A percentile compares a stretch with the other conserved stretches of the same genome.
phyloP scores from a whole-genome alignment of 495 filamentous ascomycete genomes.

The Lepidopterella palustris region DNA sequence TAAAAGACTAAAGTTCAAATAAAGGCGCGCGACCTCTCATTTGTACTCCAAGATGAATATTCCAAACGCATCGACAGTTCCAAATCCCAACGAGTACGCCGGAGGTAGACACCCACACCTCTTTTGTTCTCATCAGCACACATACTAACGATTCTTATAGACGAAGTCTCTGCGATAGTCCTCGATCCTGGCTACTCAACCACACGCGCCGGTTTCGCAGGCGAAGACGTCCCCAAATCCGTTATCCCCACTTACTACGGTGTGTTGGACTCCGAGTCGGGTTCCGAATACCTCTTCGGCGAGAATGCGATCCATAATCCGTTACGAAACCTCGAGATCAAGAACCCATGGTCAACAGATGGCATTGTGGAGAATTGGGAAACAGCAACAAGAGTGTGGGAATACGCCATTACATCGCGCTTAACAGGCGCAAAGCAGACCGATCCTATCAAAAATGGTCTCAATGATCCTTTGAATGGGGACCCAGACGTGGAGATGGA shows the following conservation, averaged over 20 bases:
- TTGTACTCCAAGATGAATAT: constrained; percentile 19
- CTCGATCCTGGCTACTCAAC: constrained; percentile 89
- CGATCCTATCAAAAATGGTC: constrained; percentile 62
- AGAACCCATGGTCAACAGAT: constrained; percentile 84
- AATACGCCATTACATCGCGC: constrained; percentile 73
- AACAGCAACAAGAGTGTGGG: constrained; percentile 80
- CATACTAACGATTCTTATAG: constrained; percentile 31
- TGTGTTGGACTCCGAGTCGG: constrained; percentile 47
- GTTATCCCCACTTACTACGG: constrained; percentile 84
- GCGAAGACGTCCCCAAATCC: constrained; percentile 94
- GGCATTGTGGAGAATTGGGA: constrained; percentile 97
- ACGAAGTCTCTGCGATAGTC: constrained; percentile 94
- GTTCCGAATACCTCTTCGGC: constrained; percentile 65
- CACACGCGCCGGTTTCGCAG: constrained; percentile 90
- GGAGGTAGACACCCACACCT: constrained; percentile 20
- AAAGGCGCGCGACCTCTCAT: not conserved
- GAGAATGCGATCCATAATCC: constrained; percentile 80
- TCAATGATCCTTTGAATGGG: constrained; percentile 52
- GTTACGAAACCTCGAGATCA: constrained; percentile 65
- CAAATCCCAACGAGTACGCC: constrained; percentile 27
- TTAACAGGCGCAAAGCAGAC: constrained; percentile 59
- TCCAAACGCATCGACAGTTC: constrained; percentile 23
- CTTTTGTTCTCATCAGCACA: not conserved
- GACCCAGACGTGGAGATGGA: constrained; percentile 60
- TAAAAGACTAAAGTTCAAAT: not conserved